Base-by-base conservation (phyloP, 2,329 filamentous ascomycete genomes). In the Beauveria australis region DNA sequence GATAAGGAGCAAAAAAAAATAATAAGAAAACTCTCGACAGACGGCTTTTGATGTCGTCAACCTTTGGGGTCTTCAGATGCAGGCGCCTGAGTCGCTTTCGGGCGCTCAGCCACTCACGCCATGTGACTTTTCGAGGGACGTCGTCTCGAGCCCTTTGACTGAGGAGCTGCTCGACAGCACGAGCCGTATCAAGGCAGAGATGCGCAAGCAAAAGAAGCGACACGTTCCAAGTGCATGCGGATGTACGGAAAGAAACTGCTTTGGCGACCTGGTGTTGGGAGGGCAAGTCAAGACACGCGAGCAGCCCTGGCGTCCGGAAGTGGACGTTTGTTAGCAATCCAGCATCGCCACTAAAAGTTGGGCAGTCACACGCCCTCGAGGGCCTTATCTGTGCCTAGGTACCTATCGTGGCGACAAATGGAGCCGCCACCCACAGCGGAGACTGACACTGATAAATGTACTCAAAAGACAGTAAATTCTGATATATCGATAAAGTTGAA, bases 221-320 rank as follows among this genome's bases (percentile, higher is more conserved):
- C 8, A 48, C 10, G 19, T 19, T 22, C n/a, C 30, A 54, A 56
- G 24, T 33, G 22, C 24, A 41, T 41, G 28, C 7, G 26, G 16
- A 10, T 54, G 43, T 22, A 41, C 19, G 24, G 41, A 46, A 22
- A 22, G n/a, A 33, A 40, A 44, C 2, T 18, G 24, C 18, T 59
- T 63, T 40, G 30, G 28, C 24, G 40, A 46, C 22, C 18, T 28
- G 37, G 16, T 22, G 49, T 18, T 44, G 22, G 12, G 52, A 47
- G 57, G 55, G 53, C 55, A 60, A 60, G 59, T 61, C 54, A 19
- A 64, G 63, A 65, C 64, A 63, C 61, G 63, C 64, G 63, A 64
- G 63, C 61, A 62, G 55, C 62, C 48, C 65, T 66, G 63, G 64
- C 60, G 64, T 64, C 63, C 61, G 61, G 55, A 54, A 61, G 53